These are phyloP conservation scores for Ophiocordyceps camponoti-saundersi DNA, from an alignment of 2,329 filamentous ascomycete genomes.

Conservation along the genomic window DNA sequence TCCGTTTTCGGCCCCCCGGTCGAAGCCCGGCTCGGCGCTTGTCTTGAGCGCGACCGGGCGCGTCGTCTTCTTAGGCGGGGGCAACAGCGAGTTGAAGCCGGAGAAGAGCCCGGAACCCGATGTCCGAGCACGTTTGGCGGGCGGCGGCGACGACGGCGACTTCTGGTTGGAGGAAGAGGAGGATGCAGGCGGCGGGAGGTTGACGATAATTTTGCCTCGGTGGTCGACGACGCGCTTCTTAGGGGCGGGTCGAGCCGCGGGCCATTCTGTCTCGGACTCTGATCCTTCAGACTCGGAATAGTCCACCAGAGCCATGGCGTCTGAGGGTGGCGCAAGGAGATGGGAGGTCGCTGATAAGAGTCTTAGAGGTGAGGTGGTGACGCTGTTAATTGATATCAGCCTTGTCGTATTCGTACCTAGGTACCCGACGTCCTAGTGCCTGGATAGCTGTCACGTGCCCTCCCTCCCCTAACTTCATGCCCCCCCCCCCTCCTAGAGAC, in stretches of 20 bases:
- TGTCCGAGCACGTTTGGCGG: conserved; percentile 54
- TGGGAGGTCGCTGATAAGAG: neutral
- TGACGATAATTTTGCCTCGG: conserved; percentile 70
- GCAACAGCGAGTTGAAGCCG: conserved; percentile 74
- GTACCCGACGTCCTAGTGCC: neutral
- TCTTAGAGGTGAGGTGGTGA: neutral
- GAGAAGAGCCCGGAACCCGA: conserved; percentile 45
- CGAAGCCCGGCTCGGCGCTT: conserved; percentile 68
- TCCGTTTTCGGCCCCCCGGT: conserved; percentile 27
- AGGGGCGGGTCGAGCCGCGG: neutral
- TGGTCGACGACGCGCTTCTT: conserved; percentile 53
- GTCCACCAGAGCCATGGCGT: conserved; percentile 56
- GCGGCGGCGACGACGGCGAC: conserved; percentile 26
- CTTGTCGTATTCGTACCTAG: neutral
- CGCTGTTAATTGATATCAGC: neutral
- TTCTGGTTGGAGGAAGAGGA: neutral
- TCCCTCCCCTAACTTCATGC: neutral
- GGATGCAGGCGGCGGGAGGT: conserved; percentile 37
- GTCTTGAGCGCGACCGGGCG: conserved; percentile 56
- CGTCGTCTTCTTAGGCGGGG: conserved; percentile 54
- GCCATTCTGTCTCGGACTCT: conserved; percentile 34
- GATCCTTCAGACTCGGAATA: conserved; percentile 74
- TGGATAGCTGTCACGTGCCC: neutral
- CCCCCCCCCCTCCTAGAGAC: neutral
- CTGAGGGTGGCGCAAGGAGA: conserved; percentile 3